phyloP scores from a whole-genome alignment of 2,329 filamentous ascomycete genomes.

The Dactylellina parvicollis region DNA sequence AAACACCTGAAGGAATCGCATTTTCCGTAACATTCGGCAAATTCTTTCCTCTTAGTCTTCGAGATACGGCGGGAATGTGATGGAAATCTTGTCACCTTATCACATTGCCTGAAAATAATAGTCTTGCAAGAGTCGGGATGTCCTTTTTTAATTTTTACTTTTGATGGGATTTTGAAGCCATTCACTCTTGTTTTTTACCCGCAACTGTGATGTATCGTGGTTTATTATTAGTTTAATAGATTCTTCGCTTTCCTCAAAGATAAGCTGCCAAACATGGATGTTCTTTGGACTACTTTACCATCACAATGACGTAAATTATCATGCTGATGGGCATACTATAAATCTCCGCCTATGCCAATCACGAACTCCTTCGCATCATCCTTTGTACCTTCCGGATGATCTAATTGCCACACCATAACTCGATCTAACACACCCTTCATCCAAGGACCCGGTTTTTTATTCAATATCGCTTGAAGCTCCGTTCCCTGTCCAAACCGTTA shows the following conservation, averaged over 20 bases:
- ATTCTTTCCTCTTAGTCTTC: no score
- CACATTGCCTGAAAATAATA: background rate
- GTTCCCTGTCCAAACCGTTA: constrained; percentile 75
- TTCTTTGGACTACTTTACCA: background rate
- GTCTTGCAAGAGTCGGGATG: constrained; percentile 12
- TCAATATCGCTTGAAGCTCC: constrained; percentile 74
- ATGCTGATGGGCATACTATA: background rate
- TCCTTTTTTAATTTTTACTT: constrained; percentile 4
- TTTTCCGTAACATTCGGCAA: no score
- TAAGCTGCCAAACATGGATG: background rate
- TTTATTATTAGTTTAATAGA: constrained; percentile 26
- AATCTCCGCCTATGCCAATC: background rate
- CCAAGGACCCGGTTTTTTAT: constrained; percentile 81
- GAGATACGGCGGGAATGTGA: no score
- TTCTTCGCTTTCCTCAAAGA: constrained; percentile 25
- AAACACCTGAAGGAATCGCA: no score
- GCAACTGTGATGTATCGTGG: constrained; percentile 10
- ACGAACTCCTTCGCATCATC: constrained; percentile 59
- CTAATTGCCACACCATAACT: constrained; percentile 87
- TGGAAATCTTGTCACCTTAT: constrained; percentile 4
- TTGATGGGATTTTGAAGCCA: constrained; percentile 10
- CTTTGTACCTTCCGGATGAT: constrained; percentile 75
- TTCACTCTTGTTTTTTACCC: constrained; percentile 4
- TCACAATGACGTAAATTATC: background rate
- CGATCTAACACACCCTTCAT: constrained; percentile 80